phyloP scores from a whole-genome alignment of 148 eudicot genomes.

The Selenicereus undatus region DNA sequence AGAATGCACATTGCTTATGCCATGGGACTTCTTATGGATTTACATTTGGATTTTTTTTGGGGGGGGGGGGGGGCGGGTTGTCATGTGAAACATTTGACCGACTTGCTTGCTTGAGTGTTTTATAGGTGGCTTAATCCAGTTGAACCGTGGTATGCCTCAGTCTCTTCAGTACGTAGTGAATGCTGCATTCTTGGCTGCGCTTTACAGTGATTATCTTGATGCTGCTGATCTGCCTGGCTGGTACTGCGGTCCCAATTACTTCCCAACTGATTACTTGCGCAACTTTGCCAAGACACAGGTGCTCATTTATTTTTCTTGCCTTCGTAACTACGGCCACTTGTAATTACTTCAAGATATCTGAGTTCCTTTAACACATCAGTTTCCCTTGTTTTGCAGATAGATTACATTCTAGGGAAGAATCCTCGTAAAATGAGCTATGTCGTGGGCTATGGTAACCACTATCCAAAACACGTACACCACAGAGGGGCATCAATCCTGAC shows the following conservation, averaged over 20 bases:
- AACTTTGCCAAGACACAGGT: constrained; percentile 83
- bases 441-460: constrained; percentile 70
- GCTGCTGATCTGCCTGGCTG: constrained; percentile 87
- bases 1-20: too few relatives aligned
- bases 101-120: not conserved
- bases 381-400: constrained; percentile 42
- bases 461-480: constrained; percentile 81
- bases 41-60: too few relatives aligned
- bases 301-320: constrained; percentile 4
- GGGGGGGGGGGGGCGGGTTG: too few relatives aligned
- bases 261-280: constrained; percentile 52
- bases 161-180: constrained; percentile 93
- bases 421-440: constrained; percentile 82
- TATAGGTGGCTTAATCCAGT: constrained; percentile 78
- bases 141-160: constrained; percentile 86
- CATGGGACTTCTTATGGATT: too few relatives aligned
- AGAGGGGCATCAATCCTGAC: constrained; percentile 92
- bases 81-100: too few relatives aligned
- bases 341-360: not conserved
- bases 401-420: constrained; percentile 84
- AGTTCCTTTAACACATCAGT: not conserved
- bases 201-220: constrained; percentile 79
- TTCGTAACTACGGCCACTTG: not conserved
- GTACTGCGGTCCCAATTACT: constrained; percentile 83
- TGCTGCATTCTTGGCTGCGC: constrained; percentile 86